phyloP scores from a whole-genome alignment of 495 filamentous ascomycete species.

The Tuber umbilicatum region DNA sequence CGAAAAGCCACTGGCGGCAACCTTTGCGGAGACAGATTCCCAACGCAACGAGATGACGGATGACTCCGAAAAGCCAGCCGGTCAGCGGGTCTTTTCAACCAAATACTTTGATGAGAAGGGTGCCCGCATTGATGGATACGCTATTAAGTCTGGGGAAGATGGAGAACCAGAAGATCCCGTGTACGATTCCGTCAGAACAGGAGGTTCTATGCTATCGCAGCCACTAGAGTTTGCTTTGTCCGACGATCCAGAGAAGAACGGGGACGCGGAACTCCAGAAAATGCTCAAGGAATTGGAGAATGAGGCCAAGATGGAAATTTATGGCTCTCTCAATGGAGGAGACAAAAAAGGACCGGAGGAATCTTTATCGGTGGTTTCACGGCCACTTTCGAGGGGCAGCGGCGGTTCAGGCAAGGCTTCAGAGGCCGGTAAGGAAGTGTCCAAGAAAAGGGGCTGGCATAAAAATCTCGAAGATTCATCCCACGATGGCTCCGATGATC shows the following conservation, averaged over 20 bases:
- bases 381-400: background rate
- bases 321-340: background rate
- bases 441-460: background rate
- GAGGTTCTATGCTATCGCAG: conserved; percentile 34
- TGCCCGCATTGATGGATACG: conserved; percentile 26
- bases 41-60: conserved; percentile 8
- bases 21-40: conserved; percentile 33
- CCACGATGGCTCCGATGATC: background rate
- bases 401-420: background rate
- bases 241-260: conserved; percentile 21
- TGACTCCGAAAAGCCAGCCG: conserved; percentile 5
- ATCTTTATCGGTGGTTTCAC: background rate
- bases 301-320: background rate
- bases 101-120: conserved; percentile 38
- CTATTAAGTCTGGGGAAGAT: conserved; percentile 11
- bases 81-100: conserved; percentile 22
- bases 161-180: conserved; percentile 33
- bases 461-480: conserved; percentile 2
- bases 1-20: conserved; percentile 36
- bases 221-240: conserved; percentile 22
- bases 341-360: background rate
- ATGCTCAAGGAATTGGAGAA: background rate
- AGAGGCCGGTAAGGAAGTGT: background rate
- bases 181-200: conserved; percentile 32
- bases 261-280: conserved; percentile 18